Percentiles rank a stretch among this genome's conserved stretches.
These are phyloP conservation scores for Neostapfia colusana DNA, from an alignment of 176 grass and related monocot genomes.

Conservation along the genomic window DNA sequence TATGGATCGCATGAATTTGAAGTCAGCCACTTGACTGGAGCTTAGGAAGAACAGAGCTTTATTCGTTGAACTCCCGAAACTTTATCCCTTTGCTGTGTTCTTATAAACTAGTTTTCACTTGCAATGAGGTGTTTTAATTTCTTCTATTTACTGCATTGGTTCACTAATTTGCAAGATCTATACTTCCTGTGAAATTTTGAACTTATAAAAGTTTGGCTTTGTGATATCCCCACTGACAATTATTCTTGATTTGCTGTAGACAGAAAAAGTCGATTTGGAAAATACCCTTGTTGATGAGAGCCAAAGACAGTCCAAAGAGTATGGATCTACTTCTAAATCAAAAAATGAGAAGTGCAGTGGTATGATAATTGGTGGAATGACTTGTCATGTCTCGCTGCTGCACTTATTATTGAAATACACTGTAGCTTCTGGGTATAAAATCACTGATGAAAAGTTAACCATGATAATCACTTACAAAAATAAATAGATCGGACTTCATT, in stretches of 20 bases:
- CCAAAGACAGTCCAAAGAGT: slow-evolving; percentile 90
- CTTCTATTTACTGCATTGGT: background rate
- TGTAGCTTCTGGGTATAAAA: background rate
- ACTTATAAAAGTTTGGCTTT: background rate
- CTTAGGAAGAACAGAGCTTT: no score
- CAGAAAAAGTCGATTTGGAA: slow-evolving; percentile 99
- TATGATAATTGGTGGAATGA: slow-evolving; percentile 58
- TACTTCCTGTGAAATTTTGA: background rate
- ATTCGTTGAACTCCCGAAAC: no score
- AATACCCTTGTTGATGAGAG: slow-evolving; percentile 98
- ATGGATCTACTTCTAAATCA: slow-evolving; percentile 78
- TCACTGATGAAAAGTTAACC: background rate
- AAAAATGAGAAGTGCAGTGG: slow-evolving; percentile 93
- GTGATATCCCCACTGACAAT: slow-evolving; percentile 13
- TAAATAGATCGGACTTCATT: background rate
- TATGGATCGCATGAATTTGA: background rate
- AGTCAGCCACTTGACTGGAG: slow-evolving; percentile 3
- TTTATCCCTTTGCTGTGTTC: background rate
- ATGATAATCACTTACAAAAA: slow-evolving; percentile 5
- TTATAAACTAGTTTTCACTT: slow-evolving; percentile 22
- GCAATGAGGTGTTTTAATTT: background rate
- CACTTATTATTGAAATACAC: slow-evolving; percentile 15
- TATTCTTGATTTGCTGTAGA: slow-evolving; percentile 66
- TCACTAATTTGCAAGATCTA: slow-evolving; percentile 7
- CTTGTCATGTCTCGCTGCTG: slow-evolving; percentile 34